Conservation (phyloP, 768 basidiomycete species). For the Asterophora parasitica region DNA sequence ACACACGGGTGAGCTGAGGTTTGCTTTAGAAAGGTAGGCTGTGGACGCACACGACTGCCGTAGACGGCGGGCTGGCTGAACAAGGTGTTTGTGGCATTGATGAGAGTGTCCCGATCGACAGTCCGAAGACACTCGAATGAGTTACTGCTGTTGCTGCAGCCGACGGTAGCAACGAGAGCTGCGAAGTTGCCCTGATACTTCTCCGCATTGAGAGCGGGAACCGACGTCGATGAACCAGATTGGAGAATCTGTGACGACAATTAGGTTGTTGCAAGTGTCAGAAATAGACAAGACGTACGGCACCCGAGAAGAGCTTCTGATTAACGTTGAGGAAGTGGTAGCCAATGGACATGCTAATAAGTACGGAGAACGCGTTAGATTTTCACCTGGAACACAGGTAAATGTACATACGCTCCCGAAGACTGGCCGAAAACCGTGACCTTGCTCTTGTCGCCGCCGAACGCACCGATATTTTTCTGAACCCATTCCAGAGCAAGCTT, state of each 20-base stretch:
- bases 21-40: neutral
- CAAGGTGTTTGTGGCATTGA: conserved; percentile 15
- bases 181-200: conserved; percentile 32
- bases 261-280: neutral
- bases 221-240: conserved; percentile 31
- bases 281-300: conserved; percentile 15
- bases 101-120: conserved; percentile 12
- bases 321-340: conserved; percentile 30
- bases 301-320: conserved; percentile 29
- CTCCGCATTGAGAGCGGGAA: conserved; percentile 25
- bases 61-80: conserved; percentile 14
- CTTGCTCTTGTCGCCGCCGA: conserved; percentile 37
- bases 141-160: conserved; percentile 23
- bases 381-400: neutral
- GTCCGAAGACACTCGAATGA: conserved; percentile 23
- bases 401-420: conserved; percentile 46
- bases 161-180: conserved; percentile 31
- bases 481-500: conserved; percentile 48
- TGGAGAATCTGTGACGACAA: conserved; percentile 33
- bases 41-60: conserved; percentile 15
- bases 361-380: neutral
- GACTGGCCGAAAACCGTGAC: conserved; percentile 54
- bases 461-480: conserved; percentile 50
- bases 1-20: neutral
- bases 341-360: conserved; percentile 26